phyloP scores from a whole-genome alignment of 1,284 basidiomycete genomes.

The Agroathelia rolfsii region DNA sequence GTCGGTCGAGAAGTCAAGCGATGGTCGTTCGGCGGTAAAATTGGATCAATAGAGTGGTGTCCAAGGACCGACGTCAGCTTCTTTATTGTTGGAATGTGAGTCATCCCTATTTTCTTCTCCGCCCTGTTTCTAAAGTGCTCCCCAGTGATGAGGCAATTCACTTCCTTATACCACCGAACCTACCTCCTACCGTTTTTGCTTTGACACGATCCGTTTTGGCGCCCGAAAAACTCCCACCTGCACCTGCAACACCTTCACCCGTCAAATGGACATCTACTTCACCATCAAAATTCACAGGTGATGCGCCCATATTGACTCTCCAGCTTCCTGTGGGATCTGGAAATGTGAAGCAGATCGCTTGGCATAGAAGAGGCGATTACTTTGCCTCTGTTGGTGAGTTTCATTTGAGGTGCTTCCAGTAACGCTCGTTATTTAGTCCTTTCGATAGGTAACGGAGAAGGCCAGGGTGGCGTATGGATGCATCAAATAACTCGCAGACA shows the following conservation, averaged over 20 bases:
- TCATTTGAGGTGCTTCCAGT: constrained; percentile 5
- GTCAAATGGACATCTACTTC: constrained; percentile 58
- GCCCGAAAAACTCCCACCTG: constrained; percentile 53
- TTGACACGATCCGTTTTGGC: constrained; percentile 60
- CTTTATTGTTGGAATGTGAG: constrained; percentile 77
- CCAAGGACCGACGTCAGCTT: constrained; percentile 78
- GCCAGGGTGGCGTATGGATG: constrained; percentile 78
- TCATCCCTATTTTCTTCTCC: constrained; percentile 14
- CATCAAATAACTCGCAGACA: constrained; percentile 91
- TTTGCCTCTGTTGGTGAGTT: constrained; percentile 81
- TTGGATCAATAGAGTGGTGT: constrained; percentile 90
- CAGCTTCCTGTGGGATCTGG: constrained; percentile 60
- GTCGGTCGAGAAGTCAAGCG: constrained; percentile 85
- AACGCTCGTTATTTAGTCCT: constrained; percentile 6
- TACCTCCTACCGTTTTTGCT: constrained; percentile 47
- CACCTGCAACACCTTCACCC: constrained; percentile 45
- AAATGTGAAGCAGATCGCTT: constrained; percentile 76
- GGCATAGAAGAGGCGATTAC: constrained; percentile 96
- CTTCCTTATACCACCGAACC: constrained; percentile 75
- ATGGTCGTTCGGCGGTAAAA: constrained; percentile 77
- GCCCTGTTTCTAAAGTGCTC: constrained; percentile 12
- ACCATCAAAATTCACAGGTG: constrained; percentile 36
- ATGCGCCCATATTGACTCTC: constrained; percentile 49
- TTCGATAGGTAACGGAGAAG: constrained; percentile 45
- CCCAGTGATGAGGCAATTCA: constrained; percentile 70